Percentiles rank a stretch among this genome's conserved stretches.
These are phyloP conservation scores for Claviceps pazoutovae DNA, from an alignment of 2,329 filamentous ascomycete species.

Conservation along the genomic window DNA sequence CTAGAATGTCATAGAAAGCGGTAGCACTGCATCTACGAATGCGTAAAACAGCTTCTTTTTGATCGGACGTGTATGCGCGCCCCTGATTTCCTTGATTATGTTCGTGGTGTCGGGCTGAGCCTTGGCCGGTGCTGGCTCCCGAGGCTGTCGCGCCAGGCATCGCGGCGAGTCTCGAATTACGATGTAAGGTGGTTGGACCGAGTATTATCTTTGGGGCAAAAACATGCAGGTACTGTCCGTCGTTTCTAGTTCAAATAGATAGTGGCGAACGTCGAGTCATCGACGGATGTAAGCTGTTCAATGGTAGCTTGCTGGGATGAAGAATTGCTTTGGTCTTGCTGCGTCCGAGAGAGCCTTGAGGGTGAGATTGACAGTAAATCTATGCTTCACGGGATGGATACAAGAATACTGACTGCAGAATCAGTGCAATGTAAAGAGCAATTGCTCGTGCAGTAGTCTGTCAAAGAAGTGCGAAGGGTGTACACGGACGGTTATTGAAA, in stretches of 20 bases:
- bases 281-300: not conserved
- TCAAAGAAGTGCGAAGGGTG: not conserved
- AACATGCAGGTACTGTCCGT: not conserved
- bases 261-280: not conserved
- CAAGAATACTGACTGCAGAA: not conserved
- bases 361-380: no score
- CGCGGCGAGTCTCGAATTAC: conserved; percentile 4
- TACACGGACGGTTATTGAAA: not conserved
- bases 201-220: not conserved
- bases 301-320: not conserved
- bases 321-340: not conserved
- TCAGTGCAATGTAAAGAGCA: not conserved
- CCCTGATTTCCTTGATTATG: conserved; percentile 67
- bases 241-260: not conserved
- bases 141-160: conserved; percentile 37
- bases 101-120: conserved; percentile 36
- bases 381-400: not conserved
- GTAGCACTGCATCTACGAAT: conserved; percentile 75
- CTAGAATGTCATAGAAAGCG: conserved; percentile 91
- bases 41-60: conserved; percentile 80
- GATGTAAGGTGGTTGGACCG: not conserved
- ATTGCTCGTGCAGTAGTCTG: not conserved
- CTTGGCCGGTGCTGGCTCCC: conserved; percentile 35
- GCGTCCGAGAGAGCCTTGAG: no score
- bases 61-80: conserved; percentile 72